These are phyloP conservation scores for Sugiyamaella lignohabitans DNA, from an alignment of 805 yeast genomes.

Conservation along the genomic window DNA sequence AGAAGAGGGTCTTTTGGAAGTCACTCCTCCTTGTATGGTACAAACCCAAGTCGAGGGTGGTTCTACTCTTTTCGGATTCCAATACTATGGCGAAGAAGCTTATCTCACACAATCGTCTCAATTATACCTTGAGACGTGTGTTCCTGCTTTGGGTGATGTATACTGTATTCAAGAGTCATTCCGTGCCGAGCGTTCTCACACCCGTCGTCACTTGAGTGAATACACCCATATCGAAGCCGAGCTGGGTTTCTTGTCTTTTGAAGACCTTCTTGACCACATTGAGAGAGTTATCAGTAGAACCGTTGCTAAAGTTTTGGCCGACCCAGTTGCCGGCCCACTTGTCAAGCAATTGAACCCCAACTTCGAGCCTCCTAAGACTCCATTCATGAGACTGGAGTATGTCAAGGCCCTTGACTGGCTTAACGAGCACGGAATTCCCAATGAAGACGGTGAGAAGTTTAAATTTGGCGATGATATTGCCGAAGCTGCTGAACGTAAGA, in stretches of 20 bases:
- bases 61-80: constrained; percentile 84
- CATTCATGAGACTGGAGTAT: constrained; percentile 89
- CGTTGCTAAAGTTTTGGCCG: constrained; percentile 72
- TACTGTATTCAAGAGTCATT: constrained; percentile 97
- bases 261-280: constrained; percentile 77
- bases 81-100: constrained; percentile 96
- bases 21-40: constrained; percentile 99
- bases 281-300: constrained; percentile 69
- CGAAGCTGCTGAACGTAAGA: constrained; percentile 98
- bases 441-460: constrained; percentile 91
- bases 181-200: constrained; percentile 98
- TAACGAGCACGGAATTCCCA: constrained; percentile 87
- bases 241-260: constrained; percentile 79
- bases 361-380: constrained; percentile 73
- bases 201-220: constrained; percentile 95
- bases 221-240: constrained; percentile 97
- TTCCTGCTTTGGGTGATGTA: constrained; percentile 95
- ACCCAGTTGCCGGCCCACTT: constrained; percentile 88
- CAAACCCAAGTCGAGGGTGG: constrained; percentile 99
- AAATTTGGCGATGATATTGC: constrained; percentile 98
- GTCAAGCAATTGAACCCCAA: constrained; percentile 88
- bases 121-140: constrained; percentile 90
- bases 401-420: constrained; percentile 91
- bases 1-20: constrained; percentile 76
- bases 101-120: constrained; percentile 95